These are phyloP conservation scores for Xylariaceae sp. DNA, from an alignment of 2,329 filamentous ascomycete species.

Conservation along the genomic window DNA sequence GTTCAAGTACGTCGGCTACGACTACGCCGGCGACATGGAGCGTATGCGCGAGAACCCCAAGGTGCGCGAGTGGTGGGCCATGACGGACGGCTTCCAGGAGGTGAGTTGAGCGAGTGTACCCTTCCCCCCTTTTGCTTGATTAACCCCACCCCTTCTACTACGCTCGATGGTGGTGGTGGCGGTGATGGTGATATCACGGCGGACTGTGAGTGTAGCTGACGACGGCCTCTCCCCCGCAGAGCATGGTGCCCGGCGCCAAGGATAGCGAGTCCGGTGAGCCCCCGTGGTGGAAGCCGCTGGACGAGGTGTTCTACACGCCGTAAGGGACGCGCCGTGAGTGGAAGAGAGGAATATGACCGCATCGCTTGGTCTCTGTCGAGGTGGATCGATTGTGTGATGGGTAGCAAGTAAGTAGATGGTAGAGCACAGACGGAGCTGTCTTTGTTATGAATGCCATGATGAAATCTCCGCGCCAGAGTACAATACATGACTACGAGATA, in stretches of 20 bases:
- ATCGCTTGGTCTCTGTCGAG: too few relatives aligned
- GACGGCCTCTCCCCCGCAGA: conserved; percentile 17
- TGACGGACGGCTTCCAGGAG: conserved; percentile 73
- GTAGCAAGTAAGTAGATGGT: too few relatives aligned
- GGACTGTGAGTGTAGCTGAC: too few relatives aligned
- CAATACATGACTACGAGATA: too few relatives aligned
- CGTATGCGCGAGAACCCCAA: conserved; percentile 65
- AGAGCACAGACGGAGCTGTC: too few relatives aligned
- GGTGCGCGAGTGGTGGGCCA: conserved; percentile 71
- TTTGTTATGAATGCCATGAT: too few relatives aligned
- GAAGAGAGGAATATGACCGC: too few relatives aligned
- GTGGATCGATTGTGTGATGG: too few relatives aligned
- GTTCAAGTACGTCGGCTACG: conserved; percentile 71
- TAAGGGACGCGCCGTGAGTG: conserved; percentile 25
- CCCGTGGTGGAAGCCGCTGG: conserved; percentile 61
- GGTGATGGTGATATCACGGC: too few relatives aligned
- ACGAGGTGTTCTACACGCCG: conserved; percentile 60
- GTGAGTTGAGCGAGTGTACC: too few relatives aligned
- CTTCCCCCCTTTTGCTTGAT: not conserved
- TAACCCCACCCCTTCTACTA: not conserved
- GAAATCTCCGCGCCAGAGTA: too few relatives aligned
- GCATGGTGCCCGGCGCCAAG: conserved; percentile 49
- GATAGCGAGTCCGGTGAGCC: conserved; percentile 51
- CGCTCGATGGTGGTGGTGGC: not conserved
- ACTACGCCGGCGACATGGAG: conserved; percentile 69